Base-by-base conservation (phyloP, 2,329 filamentous ascomycete species). In the Elsinoe fawcettii region DNA sequence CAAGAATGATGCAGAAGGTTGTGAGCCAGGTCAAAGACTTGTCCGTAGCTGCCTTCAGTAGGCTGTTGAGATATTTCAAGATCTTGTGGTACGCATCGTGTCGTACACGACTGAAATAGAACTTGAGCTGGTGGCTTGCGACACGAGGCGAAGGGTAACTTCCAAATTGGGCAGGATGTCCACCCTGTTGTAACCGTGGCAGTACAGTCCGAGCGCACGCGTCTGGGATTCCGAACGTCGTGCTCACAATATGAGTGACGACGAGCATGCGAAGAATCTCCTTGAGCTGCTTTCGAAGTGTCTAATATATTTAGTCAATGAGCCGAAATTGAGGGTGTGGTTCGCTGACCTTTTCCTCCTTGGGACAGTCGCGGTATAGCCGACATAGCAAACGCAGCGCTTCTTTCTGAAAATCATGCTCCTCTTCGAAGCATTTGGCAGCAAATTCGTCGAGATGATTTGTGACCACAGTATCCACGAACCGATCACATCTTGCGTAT, bases 101-200 rank as follows among this genome's bases (percentile, higher is more conserved):
- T 55, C 76, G 75, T 14, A 77, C 66, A 20, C 70, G 63, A 12
- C 66, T 66, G 66, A 77, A 77, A 67, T 77, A 75, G 68, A 75
- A 76, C 60, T 78, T 78, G 14, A 78, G 68, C 60, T 78, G 76
- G 12, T 73, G 70, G 56, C 75, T 76, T 11, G 75, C 75, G 62
- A 78, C 73, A 55, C 74, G 71, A 2, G 75, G 74, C 0, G 67
- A 70, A 20, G 64, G 66, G 56, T 63, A 62, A 2, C 60, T 57
- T 4, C 36, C 46, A 3, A 59, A 60, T 36, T 51, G 41, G 3
- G 65, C 59, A 23, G 63, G 60, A 6, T 63, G 66, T 20, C 65
- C 65, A n/a, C 62, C 60, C 18, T 70, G 70, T 27, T 68, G 69
- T 60, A 77, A 68, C 22, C 68, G 66, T 22, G 65, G 63, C n/a